Evolutionary conservation across 177 flowering plant genomes (phyloP), one percentile per base, ranked within the genome.

Genomic region (Tripterygium wilfordii): DNA sequence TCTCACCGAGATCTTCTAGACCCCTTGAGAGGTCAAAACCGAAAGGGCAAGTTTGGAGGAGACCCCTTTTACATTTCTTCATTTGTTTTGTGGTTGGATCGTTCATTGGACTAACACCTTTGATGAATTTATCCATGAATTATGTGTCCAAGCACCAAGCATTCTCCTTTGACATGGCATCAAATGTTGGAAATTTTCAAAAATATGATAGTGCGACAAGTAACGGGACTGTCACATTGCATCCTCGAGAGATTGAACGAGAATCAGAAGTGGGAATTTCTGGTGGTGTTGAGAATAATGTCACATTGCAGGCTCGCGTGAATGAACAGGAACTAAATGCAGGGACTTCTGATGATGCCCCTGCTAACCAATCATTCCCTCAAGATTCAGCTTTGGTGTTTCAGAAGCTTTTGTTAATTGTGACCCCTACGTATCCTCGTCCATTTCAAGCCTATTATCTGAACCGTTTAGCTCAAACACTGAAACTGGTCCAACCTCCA

Each of bases 401-500:
- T 37, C 58, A 23, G 29, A 88, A 80, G 62, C 83, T 77, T 60
- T 60, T 91, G 84, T 83, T 91, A 48, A 54, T 85, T 56, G 86
- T 85, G 43, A 91, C 95, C 8, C 83, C 96, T 23, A 83, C 88
- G 0, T 33, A 67, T 44, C 38, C 62, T 60, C 66, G 70, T 14
- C 77, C 94, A 28, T 68, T 80, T 63, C 90, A 91, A 62, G 82
- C 86, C 22, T 91, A 81, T 62, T 74, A 77, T 64, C 51, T 91
- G 56, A 79, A 67, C 45, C 92, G 94, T 49, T 54, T 91, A 60
- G 92, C 82, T 13, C 72, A 80, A 36, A 76, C 85, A 10, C 57
- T 91, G 38, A 83, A 60, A 48, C 64, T 74, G 32, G 83, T 80
- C 32, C 76, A 62, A 25, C 77, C 86, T 39, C 96, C 95, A 31